These are phyloP conservation scores for Clonostachys sp. DNA, from an alignment of 2,329 filamentous ascomycete genomes.

Conservation along the genomic window DNA sequence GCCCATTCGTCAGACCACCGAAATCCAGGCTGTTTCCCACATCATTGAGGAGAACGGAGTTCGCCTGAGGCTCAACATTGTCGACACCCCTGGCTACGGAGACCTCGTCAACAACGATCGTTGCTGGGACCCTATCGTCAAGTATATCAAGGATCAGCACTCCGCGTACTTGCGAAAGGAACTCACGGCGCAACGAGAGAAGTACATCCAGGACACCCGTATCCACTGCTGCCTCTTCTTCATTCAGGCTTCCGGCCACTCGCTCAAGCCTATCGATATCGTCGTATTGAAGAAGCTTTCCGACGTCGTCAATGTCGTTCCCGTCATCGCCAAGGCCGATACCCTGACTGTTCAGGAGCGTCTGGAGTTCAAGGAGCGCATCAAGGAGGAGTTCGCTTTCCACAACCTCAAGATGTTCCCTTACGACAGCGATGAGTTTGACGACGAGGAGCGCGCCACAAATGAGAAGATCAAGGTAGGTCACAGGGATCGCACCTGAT, in stretches of 20 bases:
- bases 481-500: neutral
- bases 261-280: conserved; percentile 98
- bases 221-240: conserved; percentile 99
- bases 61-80: conserved; percentile 94
- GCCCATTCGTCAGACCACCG: conserved; percentile 89
- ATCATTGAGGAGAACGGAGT: conserved; percentile 99
- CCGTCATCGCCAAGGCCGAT: conserved; percentile 97
- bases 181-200: conserved; percentile 96
- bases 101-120: conserved; percentile 99
- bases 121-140: conserved; percentile 99
- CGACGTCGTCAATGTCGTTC: conserved; percentile 98
- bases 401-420: conserved; percentile 99
- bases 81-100: conserved; percentile 96
- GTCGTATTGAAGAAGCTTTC: conserved; percentile 99
- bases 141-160: conserved; percentile 99
- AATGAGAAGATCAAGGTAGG: conserved; percentile 95
- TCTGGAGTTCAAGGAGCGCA: conserved; percentile 94
- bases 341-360: conserved; percentile 94
- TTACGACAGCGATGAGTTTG: conserved; percentile 98
- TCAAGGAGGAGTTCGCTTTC: conserved; percentile 99
- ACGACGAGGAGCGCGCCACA: conserved; percentile 89
- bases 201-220: conserved; percentile 98
- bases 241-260: conserved; percentile 97
- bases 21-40: conserved; percentile 97
- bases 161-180: conserved; percentile 99